Evolutionary conservation across 2,329 filamentous ascomycete species (phyloP), one percentile per base, ranked within the genome.

Genomic region (Fusarium zealandicum): DNA sequence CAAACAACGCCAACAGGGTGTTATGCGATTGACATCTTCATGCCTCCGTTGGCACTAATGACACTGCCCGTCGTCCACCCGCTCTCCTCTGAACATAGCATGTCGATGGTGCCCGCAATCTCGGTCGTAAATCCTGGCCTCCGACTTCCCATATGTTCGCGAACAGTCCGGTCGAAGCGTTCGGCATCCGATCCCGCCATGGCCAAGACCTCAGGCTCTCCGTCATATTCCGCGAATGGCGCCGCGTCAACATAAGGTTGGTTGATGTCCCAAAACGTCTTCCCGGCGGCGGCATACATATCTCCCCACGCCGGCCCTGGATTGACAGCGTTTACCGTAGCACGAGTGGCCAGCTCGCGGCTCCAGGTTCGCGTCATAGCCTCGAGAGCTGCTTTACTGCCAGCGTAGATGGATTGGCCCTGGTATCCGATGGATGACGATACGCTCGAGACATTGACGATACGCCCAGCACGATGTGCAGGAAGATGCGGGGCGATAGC

Each of bases 61-160:
- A 90, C 82, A 67, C 83, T 87, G 4, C 88, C 88, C 1, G 88
- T 90, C 52, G 84, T 86, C 87, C 87, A 90, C 2, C 79, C 82
- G 32, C 79, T 80, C 70, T 90, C 88, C 10, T 80, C 80, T 6
- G 81, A 82, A 69, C 87, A 90, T 33, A 90, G 75, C 86, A 90
- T 89, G 8, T 82, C 87, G 39, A 90, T 83, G 5, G 88, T 82
- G 2, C 87, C 88, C 1, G 88, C 88, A 72, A 90, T 79, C 73
- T 90, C 88, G 33, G 54, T 57, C 7, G 70, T 70, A 44, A 75
- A 74, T 2, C 70, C 73, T 1, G 73, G 73, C 18, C 73, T 55
- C 47, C 70, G 59, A 3, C 69, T 68, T 13, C 71, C 72, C 73
- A 74, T 74, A 6, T 54, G 57, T 48, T 69, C 65, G 43, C 67